Conservation (phyloP, 2,329 filamentous ascomycete species). For the Penicillium vulpinum region DNA sequence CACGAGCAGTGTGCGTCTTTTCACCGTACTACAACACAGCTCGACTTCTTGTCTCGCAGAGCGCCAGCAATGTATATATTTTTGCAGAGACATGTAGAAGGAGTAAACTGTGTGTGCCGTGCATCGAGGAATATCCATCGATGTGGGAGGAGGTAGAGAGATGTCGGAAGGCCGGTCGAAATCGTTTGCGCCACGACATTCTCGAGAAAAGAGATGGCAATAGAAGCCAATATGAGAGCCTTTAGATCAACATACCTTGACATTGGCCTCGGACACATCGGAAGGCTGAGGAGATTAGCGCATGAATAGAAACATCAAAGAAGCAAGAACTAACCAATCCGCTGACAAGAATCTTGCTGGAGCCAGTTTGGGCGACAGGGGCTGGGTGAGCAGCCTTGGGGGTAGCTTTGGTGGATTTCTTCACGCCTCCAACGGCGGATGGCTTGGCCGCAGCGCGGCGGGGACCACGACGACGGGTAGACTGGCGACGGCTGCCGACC, state of each 20-base stretch:
- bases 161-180: constrained; percentile 34
- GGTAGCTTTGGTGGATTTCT: constrained; percentile 62
- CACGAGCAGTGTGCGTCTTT: constrained; percentile 33
- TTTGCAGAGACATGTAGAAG: constrained; percentile 35
- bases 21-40: constrained; percentile 55
- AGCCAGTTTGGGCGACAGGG: constrained; percentile 61
- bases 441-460: constrained; percentile 53
- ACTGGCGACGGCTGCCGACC: constrained; percentile 69
- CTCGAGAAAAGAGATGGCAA: constrained; percentile 59
- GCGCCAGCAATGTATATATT: constrained; percentile 25
- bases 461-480: constrained; percentile 43
- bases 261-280: constrained; percentile 94
- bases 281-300: constrained; percentile 70
- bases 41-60: constrained; percentile 55
- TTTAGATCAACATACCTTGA: constrained; percentile 99
- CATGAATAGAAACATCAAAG: not conserved
- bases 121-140: constrained; percentile 28
- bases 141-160: constrained; percentile 23
- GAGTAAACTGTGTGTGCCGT: constrained; percentile 38
- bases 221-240: constrained; percentile 70
- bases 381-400: constrained; percentile 63
- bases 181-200: constrained; percentile 41
- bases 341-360: constrained; percentile 98
- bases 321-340: constrained; percentile 74
- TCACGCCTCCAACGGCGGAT: constrained; percentile 77